Base-by-base conservation (phyloP, 2,329 filamentous ascomycete species). In the Grosmannia penicillata region DNA sequence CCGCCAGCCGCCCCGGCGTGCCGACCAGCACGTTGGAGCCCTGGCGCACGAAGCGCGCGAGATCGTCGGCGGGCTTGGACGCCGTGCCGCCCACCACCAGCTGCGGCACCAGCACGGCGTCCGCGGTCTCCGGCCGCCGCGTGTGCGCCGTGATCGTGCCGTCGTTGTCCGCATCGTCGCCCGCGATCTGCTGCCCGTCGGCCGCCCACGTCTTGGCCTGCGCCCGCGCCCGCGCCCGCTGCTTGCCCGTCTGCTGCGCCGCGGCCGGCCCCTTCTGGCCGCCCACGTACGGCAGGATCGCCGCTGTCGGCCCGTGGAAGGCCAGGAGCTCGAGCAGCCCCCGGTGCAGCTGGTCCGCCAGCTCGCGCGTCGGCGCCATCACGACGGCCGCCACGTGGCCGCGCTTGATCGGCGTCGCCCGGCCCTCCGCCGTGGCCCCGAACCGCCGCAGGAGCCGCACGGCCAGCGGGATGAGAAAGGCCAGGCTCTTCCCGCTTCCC, bases 331-430 rank as follows among this genome's bases (percentile, higher is more conserved):
- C 81, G 1, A 75, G 53, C 6, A 95, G 67, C 2, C 95, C 86
- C 36, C 78, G 71, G 53, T 93, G 75, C 38, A 96, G 96, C 56
- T 98, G 91, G 1, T 75, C 76, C 1, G 91, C 89, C 36, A 98
- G 69, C 60, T 98, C 91, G 58, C 91, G 77, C 2, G 85, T 98
- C 1, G 91, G 91, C 14, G 87, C 89, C 43, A 98, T 78, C 49
- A 98, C 78, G 45, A 98, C 91, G 46, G 82, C 85, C 43, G 80
- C 83, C 43, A 98, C 72, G 55, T 96, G 84, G 56, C 94, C 81
- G 52, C 81, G 85, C 59, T 91, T 93, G 25, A 85, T 76, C 3
- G 85, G 81, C 43, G 86, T 78, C 22, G 32, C 26, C 2, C 36
- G 18, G 10, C 11, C 31, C 15, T 41, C 28, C 39, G 15, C 42